A percentile compares a stretch with the other conserved stretches of the same genome.
phyloP scores from a whole-genome alignment of 1,284 basidiomycete species.

The Coniferiporia sulphurascens region DNA sequence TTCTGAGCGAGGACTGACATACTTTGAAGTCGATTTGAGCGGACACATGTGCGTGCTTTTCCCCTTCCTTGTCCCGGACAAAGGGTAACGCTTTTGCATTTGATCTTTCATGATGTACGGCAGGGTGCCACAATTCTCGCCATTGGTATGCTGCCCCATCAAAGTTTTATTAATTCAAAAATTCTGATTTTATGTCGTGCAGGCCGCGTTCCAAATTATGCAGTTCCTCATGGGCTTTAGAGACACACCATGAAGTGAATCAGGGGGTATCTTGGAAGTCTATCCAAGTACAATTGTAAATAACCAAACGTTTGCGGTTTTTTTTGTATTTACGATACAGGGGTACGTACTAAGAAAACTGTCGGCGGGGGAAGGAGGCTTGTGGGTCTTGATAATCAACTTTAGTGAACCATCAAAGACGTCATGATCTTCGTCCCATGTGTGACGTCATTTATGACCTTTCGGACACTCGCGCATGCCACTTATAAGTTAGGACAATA shows the following conservation, averaged over 20 bases:
- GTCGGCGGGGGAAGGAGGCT: too few relatives aligned
- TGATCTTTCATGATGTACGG: background rate
- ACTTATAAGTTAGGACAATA: background rate
- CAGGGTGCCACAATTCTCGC: conserved; percentile 65
- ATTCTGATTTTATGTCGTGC: background rate
- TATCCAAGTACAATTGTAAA: too few relatives aligned
- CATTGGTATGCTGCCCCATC: conserved; percentile 39
- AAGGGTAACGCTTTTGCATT: background rate
- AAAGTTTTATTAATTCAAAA: background rate
- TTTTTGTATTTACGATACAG: too few relatives aligned
- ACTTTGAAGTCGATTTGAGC: conserved; percentile 57
- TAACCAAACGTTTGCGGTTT: too few relatives aligned
- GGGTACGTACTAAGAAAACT: too few relatives aligned
- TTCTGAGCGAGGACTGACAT: conserved; percentile 62
- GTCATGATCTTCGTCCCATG: too few relatives aligned
- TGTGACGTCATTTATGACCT: too few relatives aligned
- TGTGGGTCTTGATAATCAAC: too few relatives aligned
- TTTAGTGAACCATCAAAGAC: too few relatives aligned
- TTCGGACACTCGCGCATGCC: too few relatives aligned
- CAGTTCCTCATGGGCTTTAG: conserved; percentile 65
- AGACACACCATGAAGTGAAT: conserved; percentile 22
- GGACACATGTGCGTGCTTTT: conserved; percentile 58
- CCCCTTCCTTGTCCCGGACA: background rate
- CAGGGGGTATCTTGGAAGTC: background rate
- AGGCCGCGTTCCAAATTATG: conserved; percentile 70